These are phyloP conservation scores for Hericium coralloides DNA, from an alignment of 768 basidiomycete species.

Conservation along the genomic window DNA sequence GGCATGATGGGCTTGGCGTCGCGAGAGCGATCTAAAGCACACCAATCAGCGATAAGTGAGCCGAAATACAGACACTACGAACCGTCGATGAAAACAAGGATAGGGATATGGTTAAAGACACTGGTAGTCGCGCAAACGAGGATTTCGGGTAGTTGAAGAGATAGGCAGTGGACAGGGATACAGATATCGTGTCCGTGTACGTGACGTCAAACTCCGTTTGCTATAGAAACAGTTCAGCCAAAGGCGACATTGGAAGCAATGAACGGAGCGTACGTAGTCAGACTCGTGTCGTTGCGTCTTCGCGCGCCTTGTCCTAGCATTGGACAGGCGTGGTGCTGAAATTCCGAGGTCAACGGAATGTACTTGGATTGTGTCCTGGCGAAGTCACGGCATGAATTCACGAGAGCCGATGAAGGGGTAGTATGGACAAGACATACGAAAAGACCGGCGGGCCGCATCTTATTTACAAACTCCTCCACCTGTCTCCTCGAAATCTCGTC, in stretches of 20 bases:
- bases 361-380: conserved; percentile 77
- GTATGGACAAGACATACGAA: conserved; percentile 36
- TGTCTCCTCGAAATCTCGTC: conserved; percentile 75
- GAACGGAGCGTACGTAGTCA: conserved; percentile 7
- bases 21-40: conserved; percentile 46
- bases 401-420: not conserved
- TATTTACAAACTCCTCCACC: conserved; percentile 78
- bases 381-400: not conserved
- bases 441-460: conserved; percentile 58
- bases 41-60: not conserved
- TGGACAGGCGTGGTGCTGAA: conserved; percentile 69
- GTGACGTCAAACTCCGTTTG: conserved; percentile 76
- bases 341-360: conserved; percentile 78
- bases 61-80: conserved; percentile 16
- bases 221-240: conserved; percentile 29
- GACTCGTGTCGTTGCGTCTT: conserved; percentile 13
- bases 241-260: not conserved
- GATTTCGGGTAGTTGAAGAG: conserved; percentile 79
- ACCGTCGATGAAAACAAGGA: conserved; percentile 66
- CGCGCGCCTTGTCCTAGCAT: conserved; percentile 47
- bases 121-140: conserved; percentile 75
- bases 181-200: conserved; percentile 76
- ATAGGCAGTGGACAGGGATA: conserved; percentile 77
- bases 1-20: conserved; percentile 46
- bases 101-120: conserved; percentile 71